These are phyloP conservation scores for Termitomyces sp. DNA, from an alignment of 768 basidiomycete genomes.

Conservation along the genomic window DNA sequence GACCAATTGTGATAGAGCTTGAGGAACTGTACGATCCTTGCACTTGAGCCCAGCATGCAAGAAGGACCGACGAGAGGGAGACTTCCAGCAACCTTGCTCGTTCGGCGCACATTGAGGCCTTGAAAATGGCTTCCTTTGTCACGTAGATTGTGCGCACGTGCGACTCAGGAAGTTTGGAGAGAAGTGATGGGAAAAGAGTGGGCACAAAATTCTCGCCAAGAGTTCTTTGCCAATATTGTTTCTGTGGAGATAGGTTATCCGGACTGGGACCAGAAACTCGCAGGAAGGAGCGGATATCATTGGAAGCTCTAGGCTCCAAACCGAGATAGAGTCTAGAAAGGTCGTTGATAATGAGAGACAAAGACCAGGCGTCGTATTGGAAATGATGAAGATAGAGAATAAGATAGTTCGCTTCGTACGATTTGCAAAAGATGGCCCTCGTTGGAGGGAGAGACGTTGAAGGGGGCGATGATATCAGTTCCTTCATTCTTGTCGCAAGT, in stretches of 20 bases:
- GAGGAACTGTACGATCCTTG: conserved; percentile 27
- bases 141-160: conserved; percentile 13
- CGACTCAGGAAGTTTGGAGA: background rate
- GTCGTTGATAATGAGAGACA: conserved; percentile 36
- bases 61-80: conserved; percentile 36
- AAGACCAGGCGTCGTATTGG: conserved; percentile 48
- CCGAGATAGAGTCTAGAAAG: conserved; percentile 32
- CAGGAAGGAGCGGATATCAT: conserved; percentile 25
- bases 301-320: conserved; percentile 15
- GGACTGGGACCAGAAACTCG: conserved; percentile 17
- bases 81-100: conserved; percentile 31
- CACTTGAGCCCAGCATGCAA: conserved; percentile 40
- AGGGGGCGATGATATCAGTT: conserved; percentile 21
- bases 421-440: conserved; percentile 20
- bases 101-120: conserved; percentile 32
- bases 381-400: conserved; percentile 40
- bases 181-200: conserved; percentile 21
- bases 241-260: conserved; percentile 18
- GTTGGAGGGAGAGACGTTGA: conserved; percentile 18
- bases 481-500: conserved; percentile 19
- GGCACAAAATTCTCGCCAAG: conserved; percentile 26
- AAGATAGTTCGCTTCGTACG: conserved; percentile 18
- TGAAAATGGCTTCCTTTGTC: conserved; percentile 11
- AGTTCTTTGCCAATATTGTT: conserved; percentile 32
- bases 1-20: conserved; percentile 32